These are phyloP conservation scores for Fusarium sp. DNA, from an alignment of 2,329 filamentous ascomycete genomes.

Conservation along the genomic window DNA sequence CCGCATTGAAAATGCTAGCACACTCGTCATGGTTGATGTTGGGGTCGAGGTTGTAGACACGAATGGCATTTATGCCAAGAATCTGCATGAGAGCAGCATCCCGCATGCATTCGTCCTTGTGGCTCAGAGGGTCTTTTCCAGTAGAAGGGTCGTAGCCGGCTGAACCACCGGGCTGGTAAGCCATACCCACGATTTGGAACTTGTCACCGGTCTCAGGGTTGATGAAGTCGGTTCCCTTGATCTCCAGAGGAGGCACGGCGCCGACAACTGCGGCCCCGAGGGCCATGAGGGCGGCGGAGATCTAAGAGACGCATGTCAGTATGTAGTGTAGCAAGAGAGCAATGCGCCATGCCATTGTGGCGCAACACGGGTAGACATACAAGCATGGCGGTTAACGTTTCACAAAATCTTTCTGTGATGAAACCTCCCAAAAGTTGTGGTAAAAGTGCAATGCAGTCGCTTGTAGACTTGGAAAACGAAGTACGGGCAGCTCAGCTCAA, in stretches of 20 bases:
- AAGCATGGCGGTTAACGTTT: constrained; percentile 44
- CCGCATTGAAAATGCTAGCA: constrained; percentile 77
- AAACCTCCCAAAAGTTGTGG: constrained; percentile 25
- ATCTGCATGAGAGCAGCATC: constrained; percentile 77
- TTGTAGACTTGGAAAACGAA: constrained; percentile 13
- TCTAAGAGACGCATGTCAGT: constrained; percentile 44
- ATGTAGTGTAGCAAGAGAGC: neutral
- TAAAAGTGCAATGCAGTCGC: constrained; percentile 13
- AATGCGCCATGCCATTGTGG: constrained; percentile 1
- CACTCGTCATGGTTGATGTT: constrained; percentile 77
- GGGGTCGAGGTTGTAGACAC: constrained; percentile 78
- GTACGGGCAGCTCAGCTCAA: constrained; percentile 12
- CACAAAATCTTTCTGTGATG: constrained; percentile 16
- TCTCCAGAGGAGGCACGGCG: constrained; percentile 71
- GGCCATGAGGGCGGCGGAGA: constrained; percentile 65
- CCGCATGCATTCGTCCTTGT: constrained; percentile 71
- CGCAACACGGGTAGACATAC: constrained; percentile 37
- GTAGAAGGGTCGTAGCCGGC: constrained; percentile 70
- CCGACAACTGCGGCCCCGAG: constrained; percentile 67
- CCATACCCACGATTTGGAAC: constrained; percentile 77
- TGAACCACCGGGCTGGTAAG: constrained; percentile 78
- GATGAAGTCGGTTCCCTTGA: constrained; percentile 72
- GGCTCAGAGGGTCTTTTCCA: constrained; percentile 72
- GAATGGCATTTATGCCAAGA: constrained; percentile 76
- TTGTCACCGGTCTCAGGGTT: constrained; percentile 70